Percentiles rank a stretch among this genome's conserved stretches.
These are phyloP conservation scores for Penicillium soppii DNA, from an alignment of 495 filamentous ascomycete genomes.

Conservation along the genomic window DNA sequence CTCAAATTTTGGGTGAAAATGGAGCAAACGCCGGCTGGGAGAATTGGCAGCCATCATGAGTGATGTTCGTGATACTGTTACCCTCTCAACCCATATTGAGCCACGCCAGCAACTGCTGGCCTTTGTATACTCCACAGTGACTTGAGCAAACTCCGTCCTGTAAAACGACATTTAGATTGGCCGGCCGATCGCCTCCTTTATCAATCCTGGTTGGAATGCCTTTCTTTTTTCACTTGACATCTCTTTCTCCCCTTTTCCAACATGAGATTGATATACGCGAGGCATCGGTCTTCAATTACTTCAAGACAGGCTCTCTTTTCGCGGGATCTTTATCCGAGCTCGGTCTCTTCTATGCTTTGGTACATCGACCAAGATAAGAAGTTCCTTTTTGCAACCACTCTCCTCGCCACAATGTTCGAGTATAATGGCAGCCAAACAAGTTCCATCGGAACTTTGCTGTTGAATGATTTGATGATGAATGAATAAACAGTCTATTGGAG, in stretches of 20 bases:
- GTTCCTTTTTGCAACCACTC: neutral
- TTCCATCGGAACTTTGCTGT: neutral
- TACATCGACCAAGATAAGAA: neutral
- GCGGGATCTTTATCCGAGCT: neutral
- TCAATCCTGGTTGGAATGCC: neutral
- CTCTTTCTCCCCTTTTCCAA: no score
- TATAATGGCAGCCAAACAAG: neutral
- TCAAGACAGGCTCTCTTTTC: no score
- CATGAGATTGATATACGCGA: neutral
- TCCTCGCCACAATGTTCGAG: neutral
- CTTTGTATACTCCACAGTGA: neutral
- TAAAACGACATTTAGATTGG: neutral
- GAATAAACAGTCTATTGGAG: slow-evolving; percentile 2
- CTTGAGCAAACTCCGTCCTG: neutral
- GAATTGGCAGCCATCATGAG: slow-evolving; percentile 28
- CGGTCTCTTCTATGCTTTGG: neutral
- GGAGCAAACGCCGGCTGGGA: slow-evolving; percentile 22
- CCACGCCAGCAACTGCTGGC: neutral
- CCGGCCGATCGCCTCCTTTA: neutral
- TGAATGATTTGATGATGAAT: slow-evolving; percentile 6
- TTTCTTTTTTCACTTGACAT: neutral
- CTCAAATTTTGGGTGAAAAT: slow-evolving; percentile 26
- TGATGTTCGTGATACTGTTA: no score
- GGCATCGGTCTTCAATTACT: neutral
- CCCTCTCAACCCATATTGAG: neutral